phyloP scores from a whole-genome alignment of 345 rosid species.

The Lepidium aucheri region DNA sequence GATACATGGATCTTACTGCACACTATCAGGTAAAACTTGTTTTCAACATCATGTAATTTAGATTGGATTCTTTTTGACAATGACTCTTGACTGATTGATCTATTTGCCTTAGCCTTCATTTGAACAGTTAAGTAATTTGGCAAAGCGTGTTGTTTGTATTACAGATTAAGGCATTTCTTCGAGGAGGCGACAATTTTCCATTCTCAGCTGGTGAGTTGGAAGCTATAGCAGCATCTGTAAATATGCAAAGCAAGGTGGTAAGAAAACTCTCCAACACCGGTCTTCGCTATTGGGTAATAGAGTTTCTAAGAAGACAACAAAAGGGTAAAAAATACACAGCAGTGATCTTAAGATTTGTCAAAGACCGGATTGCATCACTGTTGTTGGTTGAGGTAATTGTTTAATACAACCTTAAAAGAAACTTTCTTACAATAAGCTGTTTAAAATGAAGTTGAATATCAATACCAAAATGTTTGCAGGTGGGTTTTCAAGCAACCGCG shows the following conservation, averaged over 20 bases:
- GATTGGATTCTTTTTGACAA: neutral
- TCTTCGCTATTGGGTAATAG: slow-evolving; percentile 88
- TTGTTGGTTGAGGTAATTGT: slow-evolving; percentile 64
- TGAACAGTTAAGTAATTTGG: neutral
- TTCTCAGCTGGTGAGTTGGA: slow-evolving; percentile 85
- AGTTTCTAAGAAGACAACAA: slow-evolving; percentile 69
- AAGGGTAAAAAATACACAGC: slow-evolving; percentile 64
- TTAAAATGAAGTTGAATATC: neutral
- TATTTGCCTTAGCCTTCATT: neutral
- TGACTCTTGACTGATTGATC: neutral
- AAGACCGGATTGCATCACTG: slow-evolving; percentile 72
- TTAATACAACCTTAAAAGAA: neutral
- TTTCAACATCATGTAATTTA: neutral
- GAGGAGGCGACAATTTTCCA: slow-evolving; percentile 82
- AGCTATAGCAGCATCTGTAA: slow-evolving; percentile 65
- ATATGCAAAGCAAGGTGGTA: slow-evolving; percentile 49
- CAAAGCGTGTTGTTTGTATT: neutral
- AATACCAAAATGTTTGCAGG: slow-evolving; percentile 36
- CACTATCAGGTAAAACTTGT: slow-evolving; percentile 65
- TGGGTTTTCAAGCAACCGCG: slow-evolving; percentile 71
- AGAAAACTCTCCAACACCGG: slow-evolving; percentile 54
- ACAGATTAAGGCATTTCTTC: slow-evolving; percentile 77
- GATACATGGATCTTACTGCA: slow-evolving; percentile 93
- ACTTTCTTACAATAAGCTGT: neutral
- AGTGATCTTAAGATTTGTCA: slow-evolving; percentile 67